Conservation (phyloP, 805 yeast genomes). For the Candida fluviatilis region DNA sequence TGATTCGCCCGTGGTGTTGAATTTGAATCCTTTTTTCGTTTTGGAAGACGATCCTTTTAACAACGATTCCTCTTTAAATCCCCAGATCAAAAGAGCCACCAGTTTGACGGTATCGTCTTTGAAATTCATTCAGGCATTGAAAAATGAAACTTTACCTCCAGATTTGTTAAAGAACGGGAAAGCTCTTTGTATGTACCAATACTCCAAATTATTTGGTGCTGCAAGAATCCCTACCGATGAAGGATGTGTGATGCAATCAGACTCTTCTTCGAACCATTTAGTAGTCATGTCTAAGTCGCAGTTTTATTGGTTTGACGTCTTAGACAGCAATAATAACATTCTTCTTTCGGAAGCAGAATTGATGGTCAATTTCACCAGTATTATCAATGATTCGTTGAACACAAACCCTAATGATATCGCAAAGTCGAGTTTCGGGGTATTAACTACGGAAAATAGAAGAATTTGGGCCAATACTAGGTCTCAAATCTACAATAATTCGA, state of each 20-base stretch:
- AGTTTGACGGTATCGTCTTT: slow-evolving; percentile 71
- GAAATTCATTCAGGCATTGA: slow-evolving; percentile 74
- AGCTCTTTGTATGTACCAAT: slow-evolving; percentile 88
- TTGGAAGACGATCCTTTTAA: slow-evolving; percentile 90
- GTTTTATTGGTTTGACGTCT: slow-evolving; percentile 92
- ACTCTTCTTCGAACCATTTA: slow-evolving; percentile 69
- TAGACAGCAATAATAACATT: slow-evolving; percentile 68
- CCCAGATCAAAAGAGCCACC: slow-evolving; percentile 78
- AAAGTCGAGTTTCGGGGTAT: slow-evolving; percentile 78
- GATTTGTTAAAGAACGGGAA: slow-evolving; percentile 60
- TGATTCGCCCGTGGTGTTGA: slow-evolving; percentile 88
- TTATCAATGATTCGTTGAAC: slow-evolving; percentile 64
- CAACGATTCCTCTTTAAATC: slow-evolving; percentile 41
- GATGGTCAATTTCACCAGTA: slow-evolving; percentile 68
- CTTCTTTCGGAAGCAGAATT: slow-evolving; percentile 73
- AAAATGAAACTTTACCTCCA: slow-evolving; percentile 68
- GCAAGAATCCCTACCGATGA: slow-evolving; percentile 75
- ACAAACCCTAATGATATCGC: slow-evolving; percentile 57
- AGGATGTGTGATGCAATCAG: slow-evolving; percentile 86
- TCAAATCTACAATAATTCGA: slow-evolving; percentile 38
- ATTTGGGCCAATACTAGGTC: slow-evolving; percentile 79
- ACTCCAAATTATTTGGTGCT: slow-evolving; percentile 80
- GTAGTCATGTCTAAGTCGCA: slow-evolving; percentile 82
- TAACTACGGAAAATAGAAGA: slow-evolving; percentile 86
- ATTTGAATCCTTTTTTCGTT: slow-evolving; percentile 84